Base-by-base conservation (phyloP, 306 rosid species). In the Dalbergia cochinchinensis region DNA sequence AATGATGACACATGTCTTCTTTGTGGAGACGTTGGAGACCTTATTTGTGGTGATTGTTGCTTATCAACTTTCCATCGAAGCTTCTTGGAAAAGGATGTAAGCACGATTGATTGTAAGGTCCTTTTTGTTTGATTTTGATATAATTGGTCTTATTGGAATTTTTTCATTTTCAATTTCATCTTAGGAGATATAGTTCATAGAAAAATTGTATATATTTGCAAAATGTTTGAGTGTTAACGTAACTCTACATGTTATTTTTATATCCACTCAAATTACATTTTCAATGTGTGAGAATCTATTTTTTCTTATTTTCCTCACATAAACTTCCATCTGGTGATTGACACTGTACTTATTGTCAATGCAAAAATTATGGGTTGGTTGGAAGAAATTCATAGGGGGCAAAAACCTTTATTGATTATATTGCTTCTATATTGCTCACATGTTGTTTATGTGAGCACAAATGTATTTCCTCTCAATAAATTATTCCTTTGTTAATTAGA, bases 41-140 rank as follows among this genome's bases (percentile, higher is more conserved):
- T 90, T 72, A 82, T 89, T 48, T 89, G 96, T 72, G 90, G 96
- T 64, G 94, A 90, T 50, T 33, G 88, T 50, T 92, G 97, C 74
- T 89, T 94, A 35, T 92, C 96, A 58, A 80, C 91, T 19, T 37
- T 37, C 41, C 41, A 37, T 37, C 7, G 0, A 37, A 4, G 7
- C 41, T 37, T 37, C 87, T 77, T 92, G 81, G 86, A 79, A 75
- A 78, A 91, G 53, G 39, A 83, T 64, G 96, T 92, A 85, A 33
- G 85, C 64, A 41, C 26, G 18, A 10, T 22, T 18, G 11, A 22
- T 53, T 68, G 34, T 75, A 11, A 48, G 69, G n/a, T 55, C 70
- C 34, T 5, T 61, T 39, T 61, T 53, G 33, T 48, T 31, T 58
- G 7, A 63, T 41, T 81, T 16, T 26, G n/a, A 16, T 16, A 37